Base-by-base conservation (phyloP, 345 rosid genomes). In the Hypericum perforatum region DNA sequence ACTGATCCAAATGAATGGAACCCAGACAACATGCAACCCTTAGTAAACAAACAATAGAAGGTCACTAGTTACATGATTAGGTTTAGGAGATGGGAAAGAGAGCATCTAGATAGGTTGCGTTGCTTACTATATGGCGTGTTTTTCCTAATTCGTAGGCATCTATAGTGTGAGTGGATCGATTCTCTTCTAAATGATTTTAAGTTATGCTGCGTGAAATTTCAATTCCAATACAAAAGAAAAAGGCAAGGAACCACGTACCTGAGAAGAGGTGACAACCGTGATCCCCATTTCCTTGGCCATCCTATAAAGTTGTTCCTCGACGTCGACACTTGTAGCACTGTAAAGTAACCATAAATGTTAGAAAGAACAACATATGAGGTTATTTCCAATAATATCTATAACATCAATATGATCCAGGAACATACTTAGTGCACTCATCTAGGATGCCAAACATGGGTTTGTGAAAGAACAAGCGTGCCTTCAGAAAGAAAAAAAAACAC, bases 381-480 rank as follows among this genome's bases (percentile, higher is more conserved):
- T 11, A 10, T 13, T 0, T 45, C 44, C 12, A 49, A 15, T 50
- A 36, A 9, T 9, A 12, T 13, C 2, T 3, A 9, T 11, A 16
- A 15, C 10, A 39, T 37, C 7, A 56, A 44, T 37, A 47, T 0
- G 57, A 60, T 37, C 54, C 16, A 42, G 45, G 64, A 15, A 61
- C 78, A 43, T 85, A 91, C 98, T 91, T 91, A 65, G 96, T 91
- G 81, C 98, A 91, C 73, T 91, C 98, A 9, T 91, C 98, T 5
- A 91, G 98, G 72, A 91, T 80, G 61, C 88, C 96, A 64, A 85
- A 91, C 63, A 61, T 79, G 9, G 98, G 98, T 59, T 75, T 78
- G 77, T 91, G 98, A 68, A 91, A 91, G 81, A 91, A 88, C 36
- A 91, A 73, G 11, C 98, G 95, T 16, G 95, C 96, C 98, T 91